Evolutionary conservation across 2,329 filamentous ascomycete species (phyloP).

Genomic region (Aspergillus sp.): DNA sequence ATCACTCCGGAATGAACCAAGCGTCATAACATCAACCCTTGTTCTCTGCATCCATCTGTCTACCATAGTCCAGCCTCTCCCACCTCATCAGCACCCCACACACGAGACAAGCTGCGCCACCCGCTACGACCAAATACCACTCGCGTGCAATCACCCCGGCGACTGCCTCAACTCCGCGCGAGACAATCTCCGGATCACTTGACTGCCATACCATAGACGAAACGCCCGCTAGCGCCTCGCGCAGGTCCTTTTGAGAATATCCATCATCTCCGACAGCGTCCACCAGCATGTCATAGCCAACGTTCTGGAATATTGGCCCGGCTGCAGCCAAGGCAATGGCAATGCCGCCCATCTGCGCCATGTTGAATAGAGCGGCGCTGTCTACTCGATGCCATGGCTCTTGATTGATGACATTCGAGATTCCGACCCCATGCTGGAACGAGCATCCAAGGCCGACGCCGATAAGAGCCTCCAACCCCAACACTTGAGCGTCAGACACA

Average conservation of each 20-base stretch:
- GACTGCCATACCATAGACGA: constrained; percentile 8
- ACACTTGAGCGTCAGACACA: constrained; percentile 1
- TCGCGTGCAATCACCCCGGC: constrained; percentile 9
- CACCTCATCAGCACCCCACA: constrained; percentile 8
- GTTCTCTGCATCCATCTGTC: background rate
- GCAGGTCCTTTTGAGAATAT: constrained; percentile 5
- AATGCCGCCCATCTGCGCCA: constrained; percentile 11
- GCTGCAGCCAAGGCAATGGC: constrained; percentile 4
- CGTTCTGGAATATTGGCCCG: constrained; percentile 11
- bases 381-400: constrained; percentile 7
- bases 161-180: constrained; percentile 2
- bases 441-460: constrained; percentile 10
- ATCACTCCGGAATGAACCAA: no score
- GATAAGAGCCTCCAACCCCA: constrained; percentile 11
- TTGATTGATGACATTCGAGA: constrained; percentile 10
- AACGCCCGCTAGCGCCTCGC: constrained; percentile 10
- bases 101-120: constrained; percentile 6
- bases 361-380: constrained; percentile 6
- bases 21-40: background rate
- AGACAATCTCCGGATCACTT: background rate
- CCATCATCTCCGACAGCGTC: constrained; percentile 4
- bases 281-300: constrained; percentile 2
- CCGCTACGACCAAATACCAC: constrained; percentile 10
- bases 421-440: constrained; percentile 13
- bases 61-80: constrained; percentile 8